These are phyloP conservation scores for Martensiomyces pterosporus DNA, from an alignment of 192 early-diverging fungal genomes.

Conservation along the genomic window DNA sequence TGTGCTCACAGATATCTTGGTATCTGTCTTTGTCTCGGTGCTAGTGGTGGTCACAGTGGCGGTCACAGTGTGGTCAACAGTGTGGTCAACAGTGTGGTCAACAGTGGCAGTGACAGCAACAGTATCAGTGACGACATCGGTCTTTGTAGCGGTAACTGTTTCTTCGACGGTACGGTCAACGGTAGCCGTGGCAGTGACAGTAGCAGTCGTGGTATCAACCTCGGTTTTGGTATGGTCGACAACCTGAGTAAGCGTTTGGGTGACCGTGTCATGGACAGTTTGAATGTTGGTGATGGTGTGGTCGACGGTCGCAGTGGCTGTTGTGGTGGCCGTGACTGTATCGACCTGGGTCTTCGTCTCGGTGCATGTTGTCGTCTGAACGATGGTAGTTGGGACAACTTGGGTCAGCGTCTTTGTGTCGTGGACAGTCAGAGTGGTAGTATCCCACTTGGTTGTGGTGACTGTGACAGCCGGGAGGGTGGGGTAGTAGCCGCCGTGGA, in stretches of 20 bases:
- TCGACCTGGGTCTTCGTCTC: background rate
- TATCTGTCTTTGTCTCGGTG: no score
- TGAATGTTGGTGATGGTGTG: background rate
- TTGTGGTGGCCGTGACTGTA: background rate
- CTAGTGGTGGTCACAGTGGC: no score
- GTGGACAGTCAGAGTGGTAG: background rate
- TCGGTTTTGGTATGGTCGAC: conserved; percentile 16
- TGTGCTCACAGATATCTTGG: background rate
- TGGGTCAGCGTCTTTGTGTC: background rate
- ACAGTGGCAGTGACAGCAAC: background rate
- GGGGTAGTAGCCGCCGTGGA: background rate
- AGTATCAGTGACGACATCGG: background rate
- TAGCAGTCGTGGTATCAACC: conserved; percentile 14
- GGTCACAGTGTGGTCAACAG: background rate
- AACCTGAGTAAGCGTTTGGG: conserved; percentile 10
- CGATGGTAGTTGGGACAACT: background rate
- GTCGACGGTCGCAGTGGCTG: background rate
- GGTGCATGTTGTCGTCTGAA: background rate
- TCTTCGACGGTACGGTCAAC: conserved; percentile 11
- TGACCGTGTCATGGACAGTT: conserved; percentile 10
- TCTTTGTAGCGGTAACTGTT: no score
- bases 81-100: background rate
- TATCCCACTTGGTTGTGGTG: background rate
- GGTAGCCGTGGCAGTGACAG: conserved; percentile 4
- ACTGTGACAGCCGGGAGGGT: background rate